Base-by-base conservation (phyloP, 148 eudicot genomes). In the Rhododendron mucronatum region DNA sequence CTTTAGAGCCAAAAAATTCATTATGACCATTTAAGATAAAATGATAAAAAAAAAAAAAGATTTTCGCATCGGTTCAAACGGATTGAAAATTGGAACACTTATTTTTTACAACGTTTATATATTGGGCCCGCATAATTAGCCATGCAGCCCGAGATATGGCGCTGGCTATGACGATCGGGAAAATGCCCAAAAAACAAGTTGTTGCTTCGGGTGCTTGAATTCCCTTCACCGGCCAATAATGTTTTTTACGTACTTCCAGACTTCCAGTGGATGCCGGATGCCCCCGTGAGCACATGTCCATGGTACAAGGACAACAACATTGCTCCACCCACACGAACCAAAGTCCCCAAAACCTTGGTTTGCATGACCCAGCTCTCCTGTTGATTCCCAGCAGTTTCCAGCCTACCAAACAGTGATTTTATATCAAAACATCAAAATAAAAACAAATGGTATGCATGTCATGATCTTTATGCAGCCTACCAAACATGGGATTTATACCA, bases 301-400 rank as follows among this genome's bases (percentile, higher is more conserved):
- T 92, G 93, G 85, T 94, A 96, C 39, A 94, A 92, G 23, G 98
- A 93, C 47, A 96, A 76, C 13, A 94, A 39, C 92, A 93, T 90
- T n/a, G 98, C 97, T 63, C 98, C 98, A 14, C 94, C 95, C 4
- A 94, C 91, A 77, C 98, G 92, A 21, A 92, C 50, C 23, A 90
- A 15, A 14, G 61, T 55, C 21, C 61, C 21, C 21, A 55, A 14
- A 55, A 55, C 21, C 61, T 55, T 55, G 61, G 20, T 6, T 55
- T 55, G 61, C 44, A 41, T 41, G 44, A 41, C 61, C 61, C 61
- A 3, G 61, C 61, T 55, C 21, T 13, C 16, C 15, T 51, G 15
- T 14, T 55, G 20, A 55, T 55, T 55, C 20, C 61, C 61, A 55
- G 7, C 6, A 55, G 5, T 55, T 55, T 55, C 21, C 5, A 55